A percentile compares a stretch with the other conserved stretches of the same genome.
These are phyloP conservation scores for Crithidia brevicula DNA, from an alignment of 208 protist species.

Conservation along the genomic window DNA sequence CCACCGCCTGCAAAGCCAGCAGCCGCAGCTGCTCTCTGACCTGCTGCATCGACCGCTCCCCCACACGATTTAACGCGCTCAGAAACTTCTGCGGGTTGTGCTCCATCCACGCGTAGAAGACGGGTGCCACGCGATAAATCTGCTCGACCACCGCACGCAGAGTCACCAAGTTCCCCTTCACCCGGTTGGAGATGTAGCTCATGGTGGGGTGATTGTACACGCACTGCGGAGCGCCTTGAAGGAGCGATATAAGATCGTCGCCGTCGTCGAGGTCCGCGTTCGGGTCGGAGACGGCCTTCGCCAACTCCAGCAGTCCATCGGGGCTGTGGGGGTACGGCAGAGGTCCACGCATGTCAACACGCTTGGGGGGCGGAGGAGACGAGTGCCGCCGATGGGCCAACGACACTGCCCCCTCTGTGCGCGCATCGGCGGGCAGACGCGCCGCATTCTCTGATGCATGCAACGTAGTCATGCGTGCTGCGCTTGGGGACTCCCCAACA, in stretches of 20 bases:
- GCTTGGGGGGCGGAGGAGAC: neutral
- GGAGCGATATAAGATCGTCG: constrained; percentile 27
- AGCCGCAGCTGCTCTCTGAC: constrained; percentile 30
- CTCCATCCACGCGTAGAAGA: constrained; percentile 63
- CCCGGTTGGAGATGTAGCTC: constrained; percentile 55
- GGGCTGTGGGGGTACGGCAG: constrained; percentile 54
- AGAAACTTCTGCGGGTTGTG: constrained; percentile 53
- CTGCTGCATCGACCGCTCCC: constrained; percentile 31
- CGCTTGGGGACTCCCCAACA: no score
- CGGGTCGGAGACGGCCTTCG: constrained; percentile 7
- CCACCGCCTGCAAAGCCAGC: constrained; percentile 33
- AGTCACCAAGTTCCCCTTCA: constrained; percentile 41
- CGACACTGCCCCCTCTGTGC: no score
- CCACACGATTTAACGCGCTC: constrained; percentile 23
- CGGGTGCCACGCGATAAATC: constrained; percentile 43
- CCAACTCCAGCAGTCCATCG: constrained; percentile 38
- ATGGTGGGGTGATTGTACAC: constrained; percentile 63
- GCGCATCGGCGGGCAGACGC: no score
- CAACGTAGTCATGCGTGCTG: no score
- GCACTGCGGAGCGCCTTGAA: constrained; percentile 25
- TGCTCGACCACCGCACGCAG: constrained; percentile 52
- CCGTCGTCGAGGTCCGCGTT: constrained; percentile 6
- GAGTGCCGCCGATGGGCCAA: neutral
- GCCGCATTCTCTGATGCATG: no score
- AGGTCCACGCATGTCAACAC: constrained; percentile 15